Evolutionary conservation across 257 asterid genomes (phyloP).

Genomic region (Apocynum venetum): DNA sequence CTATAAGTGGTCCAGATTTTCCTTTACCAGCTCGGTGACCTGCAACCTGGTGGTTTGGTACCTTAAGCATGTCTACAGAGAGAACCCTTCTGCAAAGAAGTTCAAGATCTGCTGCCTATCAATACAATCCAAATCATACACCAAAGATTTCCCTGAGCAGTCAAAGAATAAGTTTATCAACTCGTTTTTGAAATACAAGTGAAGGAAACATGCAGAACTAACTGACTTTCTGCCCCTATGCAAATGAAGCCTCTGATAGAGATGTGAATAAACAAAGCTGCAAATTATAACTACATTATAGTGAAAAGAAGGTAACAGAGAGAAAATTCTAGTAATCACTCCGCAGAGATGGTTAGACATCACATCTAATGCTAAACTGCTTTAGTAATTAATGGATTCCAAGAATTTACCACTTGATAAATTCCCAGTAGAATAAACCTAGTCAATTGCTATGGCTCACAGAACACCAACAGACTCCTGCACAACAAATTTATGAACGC

Average conservation of each 20-base stretch:
- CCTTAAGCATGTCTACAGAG: conserved; percentile 57
- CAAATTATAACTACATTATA: background rate
- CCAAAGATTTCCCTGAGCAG: background rate
- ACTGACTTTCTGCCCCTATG: background rate
- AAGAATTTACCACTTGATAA: background rate
- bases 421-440: background rate
- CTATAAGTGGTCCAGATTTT: conserved; percentile 77
- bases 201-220: background rate
- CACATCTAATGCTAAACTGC: background rate
- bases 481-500: background rate
- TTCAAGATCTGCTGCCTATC: background rate
- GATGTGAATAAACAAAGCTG: background rate
- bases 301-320: background rate
- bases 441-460: background rate
- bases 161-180: background rate
- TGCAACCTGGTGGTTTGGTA: conserved; percentile 89
- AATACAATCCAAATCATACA: background rate
- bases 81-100: conserved; percentile 3
- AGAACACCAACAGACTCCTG: background rate
- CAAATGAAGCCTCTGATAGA: background rate
- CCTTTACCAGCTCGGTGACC: conserved; percentile 74
- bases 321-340: background rate
- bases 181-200: background rate
- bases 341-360: background rate
- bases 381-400: background rate